A percentile compares a stretch with the other conserved stretches of the same genome.
Evolutionary conservation across 1,284 basidiomycete genomes (phyloP).

Genomic region (Melampsora larici-populina): DNA sequence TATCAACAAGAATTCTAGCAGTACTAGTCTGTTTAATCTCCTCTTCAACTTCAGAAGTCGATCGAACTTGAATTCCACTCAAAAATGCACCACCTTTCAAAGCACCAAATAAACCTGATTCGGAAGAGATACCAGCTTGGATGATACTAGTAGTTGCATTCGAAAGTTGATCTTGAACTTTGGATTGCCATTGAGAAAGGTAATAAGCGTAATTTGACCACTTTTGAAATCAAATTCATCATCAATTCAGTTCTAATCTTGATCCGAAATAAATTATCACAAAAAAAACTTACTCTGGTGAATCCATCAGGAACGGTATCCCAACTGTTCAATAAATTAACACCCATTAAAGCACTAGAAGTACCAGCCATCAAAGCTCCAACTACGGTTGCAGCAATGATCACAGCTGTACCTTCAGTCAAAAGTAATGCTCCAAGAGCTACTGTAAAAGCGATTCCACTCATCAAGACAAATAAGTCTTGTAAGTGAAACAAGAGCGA

Average conservation of each 20-base stretch:
- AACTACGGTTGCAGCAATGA: slow-evolving; percentile 19
- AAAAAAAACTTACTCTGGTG: slow-evolving; percentile 20
- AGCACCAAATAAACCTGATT: slow-evolving; percentile 17
- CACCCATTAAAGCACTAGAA: slow-evolving; percentile 27
- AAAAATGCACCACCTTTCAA: slow-evolving; percentile 39
- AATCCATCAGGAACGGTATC: slow-evolving; percentile 38
- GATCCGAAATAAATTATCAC: not conserved
- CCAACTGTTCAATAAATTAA: slow-evolving; percentile 37
- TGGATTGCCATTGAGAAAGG: slow-evolving; percentile 42
- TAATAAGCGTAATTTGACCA: slow-evolving; percentile 42
- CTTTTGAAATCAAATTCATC: slow-evolving; percentile 6
- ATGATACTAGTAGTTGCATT: slow-evolving; percentile 22
- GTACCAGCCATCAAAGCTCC: slow-evolving; percentile 24
- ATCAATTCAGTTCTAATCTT: not conserved
- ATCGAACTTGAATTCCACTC: slow-evolving; percentile 19
- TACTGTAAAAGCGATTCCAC: slow-evolving; percentile 30
- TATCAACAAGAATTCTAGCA: slow-evolving; percentile 37
- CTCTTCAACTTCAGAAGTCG: slow-evolving; percentile 20
- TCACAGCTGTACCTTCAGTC: not conserved
- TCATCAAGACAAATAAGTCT: slow-evolving; percentile 27
- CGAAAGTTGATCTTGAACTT: slow-evolving; percentile 43
- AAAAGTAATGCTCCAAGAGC: slow-evolving; percentile 7
- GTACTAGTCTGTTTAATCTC: slow-evolving; percentile 38
- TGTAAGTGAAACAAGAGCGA: slow-evolving; percentile 32
- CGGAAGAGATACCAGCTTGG: slow-evolving; percentile 41